A percentile compares a stretch with the other conserved stretches of the same genome.
These are phyloP conservation scores for Trichophyton verrucosum DNA, from an alignment of 2,329 filamentous ascomycete genomes.

Conservation along the genomic window DNA sequence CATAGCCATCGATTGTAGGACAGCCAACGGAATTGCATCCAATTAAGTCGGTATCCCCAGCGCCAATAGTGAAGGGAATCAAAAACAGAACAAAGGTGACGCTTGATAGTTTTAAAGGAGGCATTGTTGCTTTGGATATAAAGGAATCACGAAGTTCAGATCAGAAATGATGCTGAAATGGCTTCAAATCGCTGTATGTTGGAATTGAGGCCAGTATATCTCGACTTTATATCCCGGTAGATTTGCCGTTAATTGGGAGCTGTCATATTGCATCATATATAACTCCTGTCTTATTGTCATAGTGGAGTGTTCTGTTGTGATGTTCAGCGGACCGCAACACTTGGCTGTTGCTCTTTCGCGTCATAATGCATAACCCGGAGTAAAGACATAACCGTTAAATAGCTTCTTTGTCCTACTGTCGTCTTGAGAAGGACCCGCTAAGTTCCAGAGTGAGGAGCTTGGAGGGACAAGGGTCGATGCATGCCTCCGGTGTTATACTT, in stretches of 20 bases:
- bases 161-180: no score
- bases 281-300: background rate
- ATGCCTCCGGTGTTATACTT: no score
- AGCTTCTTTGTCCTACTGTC: background rate
- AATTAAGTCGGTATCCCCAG: background rate
- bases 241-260: background rate
- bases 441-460: no score
- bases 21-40: background rate
- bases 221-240: background rate
- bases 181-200: no score
- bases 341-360: background rate
- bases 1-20: background rate
- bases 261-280: background rate
- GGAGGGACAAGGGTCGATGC: no score
- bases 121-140: background rate
- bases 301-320: background rate
- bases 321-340: background rate
- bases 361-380: background rate
- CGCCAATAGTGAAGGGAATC: background rate
- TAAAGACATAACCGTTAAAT: background rate
- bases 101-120: background rate
- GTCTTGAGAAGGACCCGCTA: no score
- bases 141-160: background rate
- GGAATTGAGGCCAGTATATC: background rate
- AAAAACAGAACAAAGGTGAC: background rate